These are phyloP conservation scores for Acanthamoeba rhysodes DNA, from an alignment of 208 protist species.

Conservation along the genomic window DNA sequence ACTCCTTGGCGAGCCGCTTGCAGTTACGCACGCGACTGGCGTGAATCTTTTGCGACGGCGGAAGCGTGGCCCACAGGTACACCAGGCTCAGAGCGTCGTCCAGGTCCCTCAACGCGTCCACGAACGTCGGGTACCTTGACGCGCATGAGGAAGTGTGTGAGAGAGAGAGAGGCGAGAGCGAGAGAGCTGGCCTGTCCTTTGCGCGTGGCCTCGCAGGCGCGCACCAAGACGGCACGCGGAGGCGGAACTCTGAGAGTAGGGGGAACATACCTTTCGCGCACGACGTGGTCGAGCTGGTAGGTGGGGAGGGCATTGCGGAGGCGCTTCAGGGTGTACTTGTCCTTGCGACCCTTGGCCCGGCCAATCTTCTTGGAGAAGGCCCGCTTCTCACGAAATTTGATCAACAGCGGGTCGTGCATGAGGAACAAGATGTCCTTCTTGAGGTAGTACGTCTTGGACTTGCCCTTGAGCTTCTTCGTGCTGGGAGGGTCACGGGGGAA, in stretches of 20 bases:
- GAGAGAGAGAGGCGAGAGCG: too few species aligned
- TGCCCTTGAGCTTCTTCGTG: conserved; percentile 95
- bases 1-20: conserved; percentile 86
- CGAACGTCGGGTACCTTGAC: conserved; percentile 97
- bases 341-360: conserved; percentile 75
- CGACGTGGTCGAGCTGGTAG: conserved; percentile 96
- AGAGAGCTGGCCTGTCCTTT: not conserved
- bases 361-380: conserved; percentile 90
- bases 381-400: conserved; percentile 96
- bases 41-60: conserved; percentile 79
- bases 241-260: not conserved
- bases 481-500: conserved; percentile 97
- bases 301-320: conserved; percentile 91
- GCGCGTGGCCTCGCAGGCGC: not conserved
- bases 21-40: conserved; percentile 91
- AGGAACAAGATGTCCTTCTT: conserved; percentile 99
- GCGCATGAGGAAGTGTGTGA: not conserved
- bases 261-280: conserved; percentile 92
- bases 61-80: conserved; percentile 95
- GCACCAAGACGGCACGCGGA: not conserved
- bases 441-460: conserved; percentile 98
- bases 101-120: conserved; percentile 97
- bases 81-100: conserved; percentile 98
- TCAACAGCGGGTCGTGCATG: conserved; percentile 96
- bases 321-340: conserved; percentile 73